Base-by-base conservation (phyloP, 163 green algal species). In the Scenedesmus sp. region DNA sequence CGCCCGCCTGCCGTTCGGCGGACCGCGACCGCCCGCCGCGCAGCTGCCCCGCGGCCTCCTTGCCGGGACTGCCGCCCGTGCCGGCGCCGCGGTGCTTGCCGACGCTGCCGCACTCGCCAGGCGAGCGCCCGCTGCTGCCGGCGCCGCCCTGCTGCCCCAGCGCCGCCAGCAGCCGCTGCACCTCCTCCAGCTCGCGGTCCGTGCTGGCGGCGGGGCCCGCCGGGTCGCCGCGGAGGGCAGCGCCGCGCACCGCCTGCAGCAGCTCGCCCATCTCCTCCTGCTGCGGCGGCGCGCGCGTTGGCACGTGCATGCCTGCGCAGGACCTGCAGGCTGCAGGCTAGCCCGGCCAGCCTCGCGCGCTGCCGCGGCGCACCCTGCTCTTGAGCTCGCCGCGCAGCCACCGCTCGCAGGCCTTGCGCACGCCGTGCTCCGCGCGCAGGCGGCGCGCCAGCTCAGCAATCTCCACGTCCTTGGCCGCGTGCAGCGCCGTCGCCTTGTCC, bases 351-450 rank as follows among this genome's bases (percentile, higher is more conserved):
- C 10, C 39, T 15, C 39, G 10, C 39, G 10, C 42, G 29, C 29
- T 44, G 3, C 22, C 56, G 42, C 4, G 34, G 0, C 24, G 57
- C 57, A 47, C 6, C 39, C 10, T 47, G 44, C 44, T 51, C 18
- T 28, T 18, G 7, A 94, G 81, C 60, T 88, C 86, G 67, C 75
- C 79, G 28, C 75, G 71, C 39, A 92, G 81, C 87, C 87, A 92
- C 34, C 83, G 82, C 58, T 92, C 85, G 76, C 81, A 88, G 28
- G 83, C 85, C 82, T 88, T 90, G 47, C 87, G 83, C 63, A 94
- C 24, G 81, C 79, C 78, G 36, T 66, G 75, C 73, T 90, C 87
- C 1, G 70, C 73, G 6, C 70, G 77, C 42, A 90, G 70, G n/a
- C 85, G 83, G 45, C 85, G 76, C 29, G 45, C 62, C 64, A 88